These are phyloP conservation scores for Excoecaria agallocha DNA, from an alignment of 345 rosid genomes.

Conservation along the genomic window DNA sequence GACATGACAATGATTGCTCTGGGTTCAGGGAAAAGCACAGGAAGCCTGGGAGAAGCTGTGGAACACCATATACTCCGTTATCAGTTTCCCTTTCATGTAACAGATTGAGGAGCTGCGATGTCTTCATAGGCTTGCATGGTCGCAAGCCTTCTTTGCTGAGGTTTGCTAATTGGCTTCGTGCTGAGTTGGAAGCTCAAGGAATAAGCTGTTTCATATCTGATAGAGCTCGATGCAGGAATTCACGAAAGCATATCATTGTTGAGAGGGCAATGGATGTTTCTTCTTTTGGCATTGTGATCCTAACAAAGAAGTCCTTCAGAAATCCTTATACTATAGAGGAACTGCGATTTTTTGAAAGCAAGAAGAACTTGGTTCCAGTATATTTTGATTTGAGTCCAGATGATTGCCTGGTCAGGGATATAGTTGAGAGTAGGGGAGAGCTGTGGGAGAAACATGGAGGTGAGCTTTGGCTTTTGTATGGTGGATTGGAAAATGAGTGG, in stretches of 20 bases:
- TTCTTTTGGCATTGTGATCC: constrained; percentile 73
- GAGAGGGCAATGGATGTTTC: constrained; percentile 87
- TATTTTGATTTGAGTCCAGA: constrained; percentile 74
- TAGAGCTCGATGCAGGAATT: constrained; percentile 67
- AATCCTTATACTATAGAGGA: constrained; percentile 87
- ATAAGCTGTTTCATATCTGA: constrained; percentile 85
- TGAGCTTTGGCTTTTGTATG: constrained; percentile 74
- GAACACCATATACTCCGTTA: constrained; percentile 39
- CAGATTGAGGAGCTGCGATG: constrained; percentile 75
- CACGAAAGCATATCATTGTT: constrained; percentile 58
- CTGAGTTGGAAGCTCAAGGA: constrained; percentile 92
- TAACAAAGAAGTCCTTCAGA: constrained; percentile 77
- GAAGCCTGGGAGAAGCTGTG: constrained; percentile 41
- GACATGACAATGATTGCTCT: constrained; percentile 30
- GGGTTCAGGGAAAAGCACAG: constrained; percentile 36
- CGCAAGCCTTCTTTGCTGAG: constrained; percentile 70
- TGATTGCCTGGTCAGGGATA: constrained; percentile 91
- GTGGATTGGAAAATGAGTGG: constrained; percentile 93
- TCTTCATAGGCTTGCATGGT: constrained; percentile 78
- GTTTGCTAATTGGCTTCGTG: constrained; percentile 81
- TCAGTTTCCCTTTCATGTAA: constrained; percentile 63
- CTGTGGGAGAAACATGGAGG: constrained; percentile 95
- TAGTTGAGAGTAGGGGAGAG: constrained; percentile 90
- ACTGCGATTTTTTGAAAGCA: constrained; percentile 65
- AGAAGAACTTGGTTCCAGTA: constrained; percentile 89